phyloP scores from a whole-genome alignment of 371 early-diverging fungal genomes.

The Blakeslea trispora region DNA sequence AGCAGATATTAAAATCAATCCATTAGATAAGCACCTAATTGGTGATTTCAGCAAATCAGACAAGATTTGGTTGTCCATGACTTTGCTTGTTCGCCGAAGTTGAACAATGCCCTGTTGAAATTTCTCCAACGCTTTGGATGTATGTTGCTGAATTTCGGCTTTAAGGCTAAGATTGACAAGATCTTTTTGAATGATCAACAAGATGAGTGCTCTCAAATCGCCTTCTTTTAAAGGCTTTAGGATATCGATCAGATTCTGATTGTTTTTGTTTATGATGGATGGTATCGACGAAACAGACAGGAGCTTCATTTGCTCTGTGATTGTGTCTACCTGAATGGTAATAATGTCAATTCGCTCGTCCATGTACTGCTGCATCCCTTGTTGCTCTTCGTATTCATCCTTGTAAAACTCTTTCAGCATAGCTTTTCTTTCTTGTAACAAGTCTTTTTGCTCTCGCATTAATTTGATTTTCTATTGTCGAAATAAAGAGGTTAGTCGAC shows the following conservation, averaged over 20 bases:
- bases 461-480: slow-evolving; percentile 37
- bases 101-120: slow-evolving; percentile 21
- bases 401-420: slow-evolving; percentile 33
- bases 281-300: not conserved
- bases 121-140: not conserved
- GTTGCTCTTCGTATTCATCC: slow-evolving; percentile 38
- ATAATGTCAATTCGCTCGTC: slow-evolving; percentile 71
- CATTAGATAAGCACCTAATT: slow-evolving; percentile 17
- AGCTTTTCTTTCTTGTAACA: slow-evolving; percentile 63
- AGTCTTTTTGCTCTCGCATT: slow-evolving; percentile 64
- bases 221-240: slow-evolving; percentile 16
- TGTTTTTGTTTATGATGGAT: slow-evolving; percentile 7
- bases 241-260: slow-evolving; percentile 12
- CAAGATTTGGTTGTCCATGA: slow-evolving; percentile 16
- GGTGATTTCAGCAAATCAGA: slow-evolving; percentile 14
- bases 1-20: slow-evolving; percentile 18
- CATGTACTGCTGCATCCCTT: slow-evolving; percentile 64
- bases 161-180: slow-evolving; percentile 1
- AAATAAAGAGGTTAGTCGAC: too few relatives aligned
- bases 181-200: slow-evolving; percentile 21
- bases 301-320: slow-evolving; percentile 22
- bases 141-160: slow-evolving; percentile 5
- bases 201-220: slow-evolving; percentile 15
- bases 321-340: slow-evolving; percentile 31
- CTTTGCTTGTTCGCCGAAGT: slow-evolving; percentile 9